A percentile compares a stretch with the other conserved stretches of the same genome.
Evolutionary conservation across 164 flowering plant genomes (phyloP).

Genomic region (Kingdonia uniflora): DNA sequence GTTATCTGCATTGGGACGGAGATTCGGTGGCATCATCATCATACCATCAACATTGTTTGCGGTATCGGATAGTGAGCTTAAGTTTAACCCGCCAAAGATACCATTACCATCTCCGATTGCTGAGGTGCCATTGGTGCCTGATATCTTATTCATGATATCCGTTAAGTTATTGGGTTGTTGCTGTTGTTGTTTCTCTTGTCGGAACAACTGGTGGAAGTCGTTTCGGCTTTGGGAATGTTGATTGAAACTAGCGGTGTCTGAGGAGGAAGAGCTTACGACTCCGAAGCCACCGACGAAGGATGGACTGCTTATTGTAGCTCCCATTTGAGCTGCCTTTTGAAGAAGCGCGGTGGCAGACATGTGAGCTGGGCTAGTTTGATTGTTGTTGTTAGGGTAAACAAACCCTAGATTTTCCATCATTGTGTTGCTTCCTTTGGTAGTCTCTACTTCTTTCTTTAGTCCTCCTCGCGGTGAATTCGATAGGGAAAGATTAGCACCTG

Average conservation of each 20-base stretch:
- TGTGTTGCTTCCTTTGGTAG: conserved; percentile 12
- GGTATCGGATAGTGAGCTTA: conserved; percentile 9
- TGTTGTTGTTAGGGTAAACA: conserved; percentile 12
- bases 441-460: conserved; percentile 20
- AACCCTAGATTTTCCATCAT: conserved; percentile 16
- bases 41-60: conserved; percentile 4
- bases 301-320: conserved; percentile 43
- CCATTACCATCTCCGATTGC: background rate
- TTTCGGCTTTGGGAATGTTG: conserved; percentile 4
- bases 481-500: conserved; percentile 15
- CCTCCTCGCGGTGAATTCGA: conserved; percentile 11
- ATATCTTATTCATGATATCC: background rate
- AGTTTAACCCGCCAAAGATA: conserved; percentile 3
- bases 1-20: conserved; percentile 5
- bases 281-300: conserved; percentile 18
- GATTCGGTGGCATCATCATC: conserved; percentile 12
- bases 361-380: conserved; percentile 11
- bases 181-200: conserved; percentile 5
- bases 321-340: conserved; percentile 78
- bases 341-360: conserved; percentile 68
- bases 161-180: background rate
- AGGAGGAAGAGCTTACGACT: conserved; percentile 20
- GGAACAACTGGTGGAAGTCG: conserved; percentile 13
- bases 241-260: conserved; percentile 7
- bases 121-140: background rate